Base-by-base conservation (phyloP, 2,329 filamentous ascomycete species). In the Xylariales sp. region DNA sequence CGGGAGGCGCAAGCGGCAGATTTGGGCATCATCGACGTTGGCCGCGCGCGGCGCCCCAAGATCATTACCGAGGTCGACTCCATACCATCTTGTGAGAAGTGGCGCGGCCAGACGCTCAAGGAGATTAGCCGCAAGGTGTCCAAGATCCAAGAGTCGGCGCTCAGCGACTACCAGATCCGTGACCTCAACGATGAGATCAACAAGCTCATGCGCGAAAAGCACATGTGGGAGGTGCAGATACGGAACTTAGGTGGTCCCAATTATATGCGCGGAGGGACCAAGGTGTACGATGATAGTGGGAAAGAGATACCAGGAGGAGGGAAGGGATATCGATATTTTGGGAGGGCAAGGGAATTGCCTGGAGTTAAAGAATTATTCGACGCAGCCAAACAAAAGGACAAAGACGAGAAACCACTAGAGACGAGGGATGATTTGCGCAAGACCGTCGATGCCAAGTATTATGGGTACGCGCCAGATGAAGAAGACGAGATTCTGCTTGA, bases 101-200 rank as follows among this genome's bases (percentile, higher is more conserved):
- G 93, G 93, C 88, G 93, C 40, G 91, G 93, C 28, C 93, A 97
- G 60, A 91, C 97, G 20, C 81, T 98, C 45, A 95, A 95, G 61
- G 93, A 98, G 62, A 91, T 98, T 56, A 91, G 85, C 48, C 89
- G 93, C 65, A 98, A 98, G 65, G 88, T 98, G 41, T 88, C 88
- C 47, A 87, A 87, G 58, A 97, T 98, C 67, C 93, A 98, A 62
- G 93, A 98, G 53, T 71, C 79, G 7, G 82, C 84, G 32, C 75
- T 98, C n/a, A 88, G 81, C 65, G 93, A 98, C 72, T 97, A 86
- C 70, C 93, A 97, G 72, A 88, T 98, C 62, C 83, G 93, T 56
- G 93, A 98, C 65, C 73, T 98, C 59, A 98, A 98, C 69, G 93
- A 98, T 63, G 93, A 98, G 66, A 95, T 98, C 73, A 98, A 98